These are phyloP conservation scores for Drechslerella dactyloides DNA, from an alignment of 2,329 filamentous ascomycete genomes.

Conservation along the genomic window DNA sequence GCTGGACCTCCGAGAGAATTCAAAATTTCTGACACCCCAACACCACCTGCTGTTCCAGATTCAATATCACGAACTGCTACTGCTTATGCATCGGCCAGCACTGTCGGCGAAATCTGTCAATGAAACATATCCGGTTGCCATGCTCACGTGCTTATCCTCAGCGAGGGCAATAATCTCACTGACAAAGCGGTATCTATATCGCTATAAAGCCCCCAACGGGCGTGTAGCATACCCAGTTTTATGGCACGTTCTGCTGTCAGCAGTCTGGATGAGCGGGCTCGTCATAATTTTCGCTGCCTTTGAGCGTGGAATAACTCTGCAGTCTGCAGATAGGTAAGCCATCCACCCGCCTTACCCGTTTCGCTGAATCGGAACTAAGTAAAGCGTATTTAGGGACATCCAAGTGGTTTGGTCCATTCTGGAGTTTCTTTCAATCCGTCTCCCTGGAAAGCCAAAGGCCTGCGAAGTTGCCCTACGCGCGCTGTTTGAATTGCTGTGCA, in stretches of 20 bases:
- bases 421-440: slow-evolving; percentile 22
- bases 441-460: slow-evolving; percentile 42
- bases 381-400: slow-evolving; percentile 19
- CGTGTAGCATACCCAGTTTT: slow-evolving; percentile 28
- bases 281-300: slow-evolving; percentile 39
- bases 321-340: slow-evolving; percentile 34
- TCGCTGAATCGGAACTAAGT: neutral
- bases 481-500: slow-evolving; percentile 33
- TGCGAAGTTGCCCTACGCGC: slow-evolving; percentile 38
- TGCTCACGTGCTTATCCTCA: slow-evolving; percentile 64
- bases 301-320: slow-evolving; percentile 20
- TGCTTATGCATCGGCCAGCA: slow-evolving; percentile 63
- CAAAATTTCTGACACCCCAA: slow-evolving; percentile 51
- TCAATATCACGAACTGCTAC: slow-evolving; percentile 62
- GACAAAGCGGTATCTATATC: slow-evolving; percentile 56
- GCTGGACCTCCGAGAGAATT: slow-evolving; percentile 1
- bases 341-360: neutral
- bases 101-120: slow-evolving; percentile 61
- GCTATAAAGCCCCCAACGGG: slow-evolving; percentile 35
- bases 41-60: slow-evolving; percentile 61
- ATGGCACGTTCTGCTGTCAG: slow-evolving; percentile 36
- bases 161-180: slow-evolving; percentile 62
- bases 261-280: slow-evolving; percentile 44
- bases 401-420: slow-evolving; percentile 34
- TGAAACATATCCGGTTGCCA: slow-evolving; percentile 61